Base-by-base conservation (phyloP, 2,329 filamentous ascomycete genomes). In the Ophiostoma quercus region DNA sequence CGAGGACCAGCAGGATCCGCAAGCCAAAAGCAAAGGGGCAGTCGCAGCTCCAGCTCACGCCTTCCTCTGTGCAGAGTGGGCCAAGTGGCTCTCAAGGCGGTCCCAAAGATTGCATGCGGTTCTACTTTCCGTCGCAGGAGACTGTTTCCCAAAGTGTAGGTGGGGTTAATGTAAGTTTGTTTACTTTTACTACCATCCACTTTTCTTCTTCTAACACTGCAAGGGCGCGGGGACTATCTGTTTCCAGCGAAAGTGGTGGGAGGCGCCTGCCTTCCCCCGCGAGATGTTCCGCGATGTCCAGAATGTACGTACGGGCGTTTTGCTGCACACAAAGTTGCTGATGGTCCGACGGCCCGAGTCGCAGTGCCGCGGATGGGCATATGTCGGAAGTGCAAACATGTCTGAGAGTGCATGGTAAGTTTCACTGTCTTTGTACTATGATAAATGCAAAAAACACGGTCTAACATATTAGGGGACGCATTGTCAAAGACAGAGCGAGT, bases 331-430 rank as follows among this genome's bases (percentile, higher is more conserved):
- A 79, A 99, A 99, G 81, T 82, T 92, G 73, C 80, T 88, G 69
- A 81, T 87, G 68, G 85, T 86, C 32, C 57, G 67, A 32, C 37
- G 39, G 41, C 32, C 54, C 14, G 11, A 68, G 67, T 47, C 9
- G 66, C 57, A 32, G 41, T 29, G 60, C 16, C 69, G 47, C 14
- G 88, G 88, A 4, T 98, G 92, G 90, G 90, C 86, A 1, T 98
- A 98, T 76, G 80, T 97, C 51, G 95, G 95, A 19, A 96, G 92
- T 75, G 92, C 92, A 8, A 99, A 99, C 79, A 80, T 97, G 37
- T 96, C 93, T 0, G 93, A 97, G 79, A 94, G 91, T 77, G 95
- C 95, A 39, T 99, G 95, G 91, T 92, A 80, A 82, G 87, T 82
- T 6, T 6, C 2, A 14, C 41, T 1, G 32, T 29, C 2, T 29